Conservation (phyloP, 1,139 yeast species). For the Zygosaccharomyces sapae region DNA sequence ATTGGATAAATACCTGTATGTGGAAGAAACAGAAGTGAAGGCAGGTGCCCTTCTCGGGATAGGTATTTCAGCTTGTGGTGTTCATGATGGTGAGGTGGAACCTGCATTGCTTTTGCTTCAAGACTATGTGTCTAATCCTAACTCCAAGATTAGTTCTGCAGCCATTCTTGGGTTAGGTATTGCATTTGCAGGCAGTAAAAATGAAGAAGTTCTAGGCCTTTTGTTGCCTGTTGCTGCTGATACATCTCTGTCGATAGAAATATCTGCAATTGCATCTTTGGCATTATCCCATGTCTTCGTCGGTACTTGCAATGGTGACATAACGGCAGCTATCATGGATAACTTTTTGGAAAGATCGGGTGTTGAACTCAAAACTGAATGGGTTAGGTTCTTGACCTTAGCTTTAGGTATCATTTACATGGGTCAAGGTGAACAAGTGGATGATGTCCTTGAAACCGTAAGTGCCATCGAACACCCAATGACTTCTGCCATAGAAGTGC, state of each 20-base stretch:
- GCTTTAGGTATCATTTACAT: conserved; percentile 89
- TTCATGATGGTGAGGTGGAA: conserved; percentile 86
- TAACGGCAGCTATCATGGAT: conserved; percentile 84
- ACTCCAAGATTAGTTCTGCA: conserved; percentile 60
- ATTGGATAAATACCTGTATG: conserved; percentile 82
- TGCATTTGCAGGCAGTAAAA: conserved; percentile 91
- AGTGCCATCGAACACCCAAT: conserved; percentile 96
- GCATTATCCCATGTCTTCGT: conserved; percentile 93
- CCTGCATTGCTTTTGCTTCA: conserved; percentile 83
- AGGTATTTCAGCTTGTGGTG: conserved; percentile 91
- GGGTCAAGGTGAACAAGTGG: conserved; percentile 94
- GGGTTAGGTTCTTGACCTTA: conserved; percentile 85
- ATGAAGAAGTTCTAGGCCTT: conserved; percentile 74
- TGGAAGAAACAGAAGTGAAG: conserved; percentile 79
- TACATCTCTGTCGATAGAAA: conserved; percentile 66
- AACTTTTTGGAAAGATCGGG: conserved; percentile 83
- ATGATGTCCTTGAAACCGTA: conserved; percentile 89
- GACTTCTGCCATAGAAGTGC: conserved; percentile 80
- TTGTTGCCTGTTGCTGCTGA: conserved; percentile 84
- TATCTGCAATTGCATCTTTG: conserved; percentile 80
- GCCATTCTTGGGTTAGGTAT: conserved; percentile 90
- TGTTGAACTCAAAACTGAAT: conserved; percentile 72
- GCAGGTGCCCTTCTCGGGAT: conserved; percentile 97
- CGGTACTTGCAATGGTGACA: conserved; percentile 93
- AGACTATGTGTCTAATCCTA: conserved; percentile 63